Conservation (phyloP, 2,329 filamentous ascomycete species). For the Aspergillus novoparasiticus region DNA sequence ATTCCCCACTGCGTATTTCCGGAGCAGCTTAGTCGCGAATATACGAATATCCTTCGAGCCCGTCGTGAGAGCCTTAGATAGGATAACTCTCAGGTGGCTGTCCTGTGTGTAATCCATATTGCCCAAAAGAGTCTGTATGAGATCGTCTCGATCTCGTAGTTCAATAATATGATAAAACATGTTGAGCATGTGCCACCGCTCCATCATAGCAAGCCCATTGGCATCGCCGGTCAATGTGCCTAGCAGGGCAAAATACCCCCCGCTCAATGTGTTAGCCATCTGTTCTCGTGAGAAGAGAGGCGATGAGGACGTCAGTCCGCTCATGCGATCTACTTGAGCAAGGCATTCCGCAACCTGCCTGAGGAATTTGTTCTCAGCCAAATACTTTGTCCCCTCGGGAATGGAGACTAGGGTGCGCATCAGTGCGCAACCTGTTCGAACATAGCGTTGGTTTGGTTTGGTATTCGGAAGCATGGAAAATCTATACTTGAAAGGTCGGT, state of each 20-base stretch:
- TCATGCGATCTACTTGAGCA: constrained; percentile 88
- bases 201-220: constrained; percentile 84
- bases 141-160: constrained; percentile 82
- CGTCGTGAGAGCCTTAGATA: constrained; percentile 91
- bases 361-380: constrained; percentile 89
- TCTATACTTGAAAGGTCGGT: constrained; percentile 93
- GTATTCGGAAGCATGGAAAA: constrained; percentile 91
- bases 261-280: constrained; percentile 82
- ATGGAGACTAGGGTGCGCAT: constrained; percentile 86
- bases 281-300: constrained; percentile 88
- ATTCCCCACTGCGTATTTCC: constrained; percentile 76
- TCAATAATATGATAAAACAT: constrained; percentile 99
- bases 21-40: constrained; percentile 80
- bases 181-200: constrained; percentile 97
- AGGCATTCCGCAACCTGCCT: constrained; percentile 94
- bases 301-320: constrained; percentile 66
- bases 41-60: constrained; percentile 90
- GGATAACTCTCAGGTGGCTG: constrained; percentile 85
- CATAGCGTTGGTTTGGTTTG: constrained; percentile 90
- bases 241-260: constrained; percentile 91
- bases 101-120: constrained; percentile 90
- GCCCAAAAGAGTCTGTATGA: constrained; percentile 83
- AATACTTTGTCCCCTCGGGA: constrained; percentile 77
- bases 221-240: constrained; percentile 81
- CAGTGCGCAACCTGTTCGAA: constrained; percentile 83